phyloP scores from a whole-genome alignment of 75 land plant species.

The Ceratopteris richardii region DNA sequence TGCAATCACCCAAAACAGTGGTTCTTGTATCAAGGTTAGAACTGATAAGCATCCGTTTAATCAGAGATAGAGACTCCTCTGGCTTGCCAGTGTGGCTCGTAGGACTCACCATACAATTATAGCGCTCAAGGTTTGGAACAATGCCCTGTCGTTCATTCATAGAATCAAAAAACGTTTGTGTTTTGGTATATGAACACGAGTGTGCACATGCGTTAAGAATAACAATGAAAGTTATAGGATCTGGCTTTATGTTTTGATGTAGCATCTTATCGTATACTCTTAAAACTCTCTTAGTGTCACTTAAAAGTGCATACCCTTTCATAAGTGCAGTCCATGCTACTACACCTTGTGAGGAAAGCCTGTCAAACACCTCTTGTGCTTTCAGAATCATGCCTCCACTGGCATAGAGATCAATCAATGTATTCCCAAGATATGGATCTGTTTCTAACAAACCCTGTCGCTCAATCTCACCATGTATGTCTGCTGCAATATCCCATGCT shows the following conservation, averaged over 20 bases:
- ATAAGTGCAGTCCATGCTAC: constrained; percentile 4
- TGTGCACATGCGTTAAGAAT: constrained; percentile 8
- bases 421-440: constrained; percentile 7
- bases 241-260: constrained; percentile 22
- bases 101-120: constrained; percentile 32
- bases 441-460: neutral
- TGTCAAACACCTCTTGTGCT: constrained; percentile 11
- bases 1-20: constrained; percentile 30
- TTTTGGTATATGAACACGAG: neutral
- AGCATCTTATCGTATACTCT: neutral
- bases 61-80: constrained; percentile 26
- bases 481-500: constrained; percentile 10
- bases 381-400: neutral
- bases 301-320: neutral
- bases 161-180: constrained; percentile 8
- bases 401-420: constrained; percentile 8
- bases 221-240: constrained; percentile 40
- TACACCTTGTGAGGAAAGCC: neutral
- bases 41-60: constrained; percentile 24
- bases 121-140: constrained; percentile 28
- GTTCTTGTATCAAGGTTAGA: constrained; percentile 32
- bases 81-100: constrained; percentile 22
- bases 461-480: constrained; percentile 12
- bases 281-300: neutral
- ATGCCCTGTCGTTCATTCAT: constrained; percentile 20